These are phyloP conservation scores for Scutellaria galericulata DNA, from an alignment of 257 asterid genomes.

Conservation along the genomic window DNA sequence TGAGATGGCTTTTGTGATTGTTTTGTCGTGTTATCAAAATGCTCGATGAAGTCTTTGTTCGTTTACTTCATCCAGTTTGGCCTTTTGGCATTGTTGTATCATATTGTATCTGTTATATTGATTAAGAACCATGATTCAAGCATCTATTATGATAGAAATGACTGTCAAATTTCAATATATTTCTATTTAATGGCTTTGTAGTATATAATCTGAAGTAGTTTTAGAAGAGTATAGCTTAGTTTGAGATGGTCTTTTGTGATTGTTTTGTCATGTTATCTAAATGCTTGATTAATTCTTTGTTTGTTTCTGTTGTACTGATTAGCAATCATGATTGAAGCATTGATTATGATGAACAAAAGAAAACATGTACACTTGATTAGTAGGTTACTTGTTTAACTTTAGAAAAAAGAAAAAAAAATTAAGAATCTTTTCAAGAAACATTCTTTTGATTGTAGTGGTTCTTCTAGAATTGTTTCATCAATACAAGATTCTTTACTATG, in stretches of 20 bases:
- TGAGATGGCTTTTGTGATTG: background rate
- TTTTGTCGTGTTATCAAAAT: slow-evolving; percentile 1
- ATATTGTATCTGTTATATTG: background rate
- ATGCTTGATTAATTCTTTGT: background rate
- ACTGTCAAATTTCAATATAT: background rate
- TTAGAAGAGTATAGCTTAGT: too few relatives aligned
- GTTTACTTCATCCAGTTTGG: background rate
- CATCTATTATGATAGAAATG: background rate
- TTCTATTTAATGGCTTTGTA: too few relatives aligned
- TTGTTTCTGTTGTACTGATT: background rate
- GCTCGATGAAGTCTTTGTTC: background rate
- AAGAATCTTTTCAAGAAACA: background rate
- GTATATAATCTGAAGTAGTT: too few relatives aligned
- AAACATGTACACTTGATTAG: background rate
- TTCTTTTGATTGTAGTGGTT: slow-evolving; percentile 9
- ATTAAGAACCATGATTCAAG: background rate
- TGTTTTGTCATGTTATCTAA: background rate
- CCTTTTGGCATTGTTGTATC: slow-evolving; percentile 9
- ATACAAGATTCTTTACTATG: slow-evolving; percentile 2
- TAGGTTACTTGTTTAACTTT: background rate
- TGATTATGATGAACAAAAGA: background rate
- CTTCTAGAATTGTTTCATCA: slow-evolving; percentile 1
- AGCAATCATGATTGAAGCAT: slow-evolving; percentile 6
- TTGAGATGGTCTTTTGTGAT: background rate
- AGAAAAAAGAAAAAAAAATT: background rate